Base-by-base conservation (phyloP, 2,329 filamentous ascomycete genomes). In the Hortaea werneckii region DNA sequence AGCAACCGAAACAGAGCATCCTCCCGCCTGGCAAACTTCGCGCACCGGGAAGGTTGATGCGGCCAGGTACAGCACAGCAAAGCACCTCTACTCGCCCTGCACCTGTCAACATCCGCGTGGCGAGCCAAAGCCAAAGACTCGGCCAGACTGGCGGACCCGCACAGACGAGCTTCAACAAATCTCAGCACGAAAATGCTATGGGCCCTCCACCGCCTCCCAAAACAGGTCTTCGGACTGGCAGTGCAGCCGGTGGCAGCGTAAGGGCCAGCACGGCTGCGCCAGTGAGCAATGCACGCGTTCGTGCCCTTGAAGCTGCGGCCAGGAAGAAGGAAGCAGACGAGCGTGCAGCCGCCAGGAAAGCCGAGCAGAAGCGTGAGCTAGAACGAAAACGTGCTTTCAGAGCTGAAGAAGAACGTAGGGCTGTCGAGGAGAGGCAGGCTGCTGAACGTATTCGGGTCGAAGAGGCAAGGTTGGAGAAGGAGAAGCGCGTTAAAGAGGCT, bases 281-380 rank as follows among this genome's bases (percentile, higher is more conserved):
- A 35, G 32, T n/a, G 9, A 86, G 84, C 39, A 64, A 59, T 40
- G 54, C 59, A 13, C 56, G 62, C 6, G 56, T 65, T 10, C 58
- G 56, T 61, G 83, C 85, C 1, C 70, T 89, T 20, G 80, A 89
- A 44, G 73, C 84, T 41, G 86, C 83, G 2, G 84, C 86, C 35
- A 83, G 81, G 59, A 89, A 88, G 65, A 90, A 84, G 61, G 87
- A 94, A 62, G 83, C 79, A 61, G 88, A 94, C 56, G 87, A 94
- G 60, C 79, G 81, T 41, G 85, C 88, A 53, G 79, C 80, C 10
- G 82, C 88, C 57, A 79, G 82, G 42, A 90, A 87, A 59, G 81
- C 82, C 6, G 85, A 94, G 13, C 81, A 83, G 34, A 95, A 94
- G 66, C 77, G 81, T 11, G 86, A 94, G 57, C 70, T 85, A 30